phyloP scores from a whole-genome alignment of 441 rosid genomes.

The Corymbia calophylla region DNA sequence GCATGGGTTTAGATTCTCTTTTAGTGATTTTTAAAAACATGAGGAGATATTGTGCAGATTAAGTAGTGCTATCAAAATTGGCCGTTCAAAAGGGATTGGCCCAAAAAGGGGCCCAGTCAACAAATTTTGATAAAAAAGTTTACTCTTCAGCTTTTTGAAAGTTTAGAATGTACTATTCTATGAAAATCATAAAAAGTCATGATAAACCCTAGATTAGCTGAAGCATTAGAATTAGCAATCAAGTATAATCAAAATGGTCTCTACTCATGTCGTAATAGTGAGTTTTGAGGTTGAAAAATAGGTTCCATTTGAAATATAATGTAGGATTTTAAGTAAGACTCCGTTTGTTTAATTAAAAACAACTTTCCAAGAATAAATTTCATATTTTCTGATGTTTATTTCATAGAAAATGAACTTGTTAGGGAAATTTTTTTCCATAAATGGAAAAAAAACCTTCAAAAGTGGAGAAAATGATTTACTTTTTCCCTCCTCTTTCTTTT shows the following conservation, averaged over 20 bases:
- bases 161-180: not conserved
- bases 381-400: accelerated
- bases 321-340: not conserved
- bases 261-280: not conserved
- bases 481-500: not conserved
- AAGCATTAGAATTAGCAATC: not conserved
- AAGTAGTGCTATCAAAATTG: not conserved
- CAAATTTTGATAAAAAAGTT: not conserved
- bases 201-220: not conserved
- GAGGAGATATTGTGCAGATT: accelerated
- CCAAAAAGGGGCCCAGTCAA: not conserved
- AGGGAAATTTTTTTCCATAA: too few relatives aligned
- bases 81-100: not conserved
- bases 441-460: too few relatives aligned
- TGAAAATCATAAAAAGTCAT: not conserved
- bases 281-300: not conserved
- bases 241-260: not conserved
- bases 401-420: too few relatives aligned
- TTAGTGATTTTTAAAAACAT: not conserved
- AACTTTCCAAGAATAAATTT: accelerated
- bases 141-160: not conserved
- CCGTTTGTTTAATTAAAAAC: accelerated
- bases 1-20: not conserved
- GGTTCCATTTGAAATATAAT: not conserved
- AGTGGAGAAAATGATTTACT: not conserved